Conservation (phyloP, 768 basidiomycete genomes). For the Suillus bovinus region DNA sequence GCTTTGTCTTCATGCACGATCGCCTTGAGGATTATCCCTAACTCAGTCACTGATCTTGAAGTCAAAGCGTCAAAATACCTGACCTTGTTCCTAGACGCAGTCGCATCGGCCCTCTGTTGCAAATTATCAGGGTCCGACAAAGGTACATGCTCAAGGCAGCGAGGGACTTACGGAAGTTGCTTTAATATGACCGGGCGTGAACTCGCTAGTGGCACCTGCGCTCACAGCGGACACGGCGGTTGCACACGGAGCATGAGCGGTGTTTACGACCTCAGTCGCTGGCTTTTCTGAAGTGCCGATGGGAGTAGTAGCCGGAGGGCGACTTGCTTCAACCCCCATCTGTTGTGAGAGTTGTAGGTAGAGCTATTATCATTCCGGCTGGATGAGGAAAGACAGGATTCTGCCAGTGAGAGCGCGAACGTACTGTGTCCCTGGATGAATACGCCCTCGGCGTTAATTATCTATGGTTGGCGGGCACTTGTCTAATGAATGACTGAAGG, state of each 20-base stretch:
- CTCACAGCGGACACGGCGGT: neutral
- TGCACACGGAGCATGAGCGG: neutral
- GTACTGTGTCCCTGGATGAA: neutral
- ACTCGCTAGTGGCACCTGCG: neutral
- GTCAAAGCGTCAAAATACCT: neutral
- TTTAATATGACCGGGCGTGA: neutral
- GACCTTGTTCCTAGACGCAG: neutral
- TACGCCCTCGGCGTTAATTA: neutral
- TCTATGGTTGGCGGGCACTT: neutral
- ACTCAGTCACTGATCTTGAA: neutral
- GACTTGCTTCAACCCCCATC: constrained; percentile 12
- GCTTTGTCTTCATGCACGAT: neutral
- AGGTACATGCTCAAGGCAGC: neutral
- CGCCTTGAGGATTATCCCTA: neutral
- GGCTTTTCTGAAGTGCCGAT: neutral
- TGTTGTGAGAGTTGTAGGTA: constrained; percentile 1
- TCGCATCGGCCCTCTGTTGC: neutral
- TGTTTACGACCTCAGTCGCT: neutral
- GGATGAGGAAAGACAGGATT: neutral
- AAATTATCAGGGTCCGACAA: neutral
- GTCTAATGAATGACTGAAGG: neutral
- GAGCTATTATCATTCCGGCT: neutral
- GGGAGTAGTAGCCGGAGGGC: neutral
- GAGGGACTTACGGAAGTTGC: neutral
- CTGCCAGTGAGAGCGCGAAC: neutral